Conservation (phyloP, 306 rosid genomes). For the Heteromeles arbutifolia region DNA sequence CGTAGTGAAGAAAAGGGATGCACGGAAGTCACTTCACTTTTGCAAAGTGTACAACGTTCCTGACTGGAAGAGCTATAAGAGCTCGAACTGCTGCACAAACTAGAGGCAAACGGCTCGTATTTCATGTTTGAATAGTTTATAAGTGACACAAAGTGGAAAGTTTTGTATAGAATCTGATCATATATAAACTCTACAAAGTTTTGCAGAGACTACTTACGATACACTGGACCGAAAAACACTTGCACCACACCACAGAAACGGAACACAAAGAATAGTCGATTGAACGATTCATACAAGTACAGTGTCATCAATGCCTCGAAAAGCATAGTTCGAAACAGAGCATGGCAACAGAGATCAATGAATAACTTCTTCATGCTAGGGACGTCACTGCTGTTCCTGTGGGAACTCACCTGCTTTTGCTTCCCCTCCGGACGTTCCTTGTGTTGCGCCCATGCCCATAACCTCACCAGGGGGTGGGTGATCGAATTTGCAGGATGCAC, state of each 20-base stretch:
- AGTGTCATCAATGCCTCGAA: background rate
- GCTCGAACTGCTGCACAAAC: background rate
- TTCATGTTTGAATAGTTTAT: background rate
- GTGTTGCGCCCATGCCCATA: constrained; percentile 54
- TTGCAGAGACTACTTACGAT: background rate
- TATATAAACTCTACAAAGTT: background rate
- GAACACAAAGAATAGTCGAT: background rate
- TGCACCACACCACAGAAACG: background rate
- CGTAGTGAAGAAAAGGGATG: too few species aligned
- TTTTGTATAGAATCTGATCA: background rate
- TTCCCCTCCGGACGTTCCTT: constrained; percentile 44
- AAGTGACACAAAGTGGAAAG: background rate
- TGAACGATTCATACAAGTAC: background rate
- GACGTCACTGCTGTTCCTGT: constrained; percentile 16
- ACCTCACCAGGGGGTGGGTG: constrained; percentile 98
- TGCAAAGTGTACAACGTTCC: too few species aligned
- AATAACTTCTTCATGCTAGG: background rate
- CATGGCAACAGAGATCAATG: background rate
- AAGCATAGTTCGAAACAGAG: background rate
- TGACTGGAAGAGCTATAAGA: background rate
- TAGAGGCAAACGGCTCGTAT: background rate
- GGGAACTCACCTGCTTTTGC: constrained; percentile 16
- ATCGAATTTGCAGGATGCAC: constrained; percentile 84
- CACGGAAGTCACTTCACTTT: too few species aligned
- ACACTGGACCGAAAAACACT: background rate